Conservation (phyloP, 2,329 filamentous ascomycete species). For the Cercospora nicotianae region DNA sequence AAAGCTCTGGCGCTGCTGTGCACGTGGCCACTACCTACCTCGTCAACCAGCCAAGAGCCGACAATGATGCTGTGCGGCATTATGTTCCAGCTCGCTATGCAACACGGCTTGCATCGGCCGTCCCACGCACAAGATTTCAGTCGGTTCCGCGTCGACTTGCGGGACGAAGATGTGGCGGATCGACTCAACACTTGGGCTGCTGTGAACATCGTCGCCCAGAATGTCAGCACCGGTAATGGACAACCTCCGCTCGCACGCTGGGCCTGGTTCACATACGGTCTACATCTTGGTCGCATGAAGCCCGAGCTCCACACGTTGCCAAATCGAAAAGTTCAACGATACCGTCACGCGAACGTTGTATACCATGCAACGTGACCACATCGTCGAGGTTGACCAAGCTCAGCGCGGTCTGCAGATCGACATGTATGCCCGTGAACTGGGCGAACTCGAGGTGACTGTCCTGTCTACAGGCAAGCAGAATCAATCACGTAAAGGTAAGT, state of each 20-base stretch:
- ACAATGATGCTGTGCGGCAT: slow-evolving; percentile 79
- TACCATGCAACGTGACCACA: slow-evolving; percentile 71
- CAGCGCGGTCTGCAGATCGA: slow-evolving; percentile 40
- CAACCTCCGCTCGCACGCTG: slow-evolving; percentile 61
- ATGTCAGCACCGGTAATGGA: slow-evolving; percentile 78
- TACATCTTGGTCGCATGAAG: slow-evolving; percentile 66
- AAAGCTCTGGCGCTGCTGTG: slow-evolving; percentile 78
- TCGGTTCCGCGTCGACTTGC: slow-evolving; percentile 63
- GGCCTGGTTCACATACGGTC: slow-evolving; percentile 68
- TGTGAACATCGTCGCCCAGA: slow-evolving; percentile 79
- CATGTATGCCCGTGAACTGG: slow-evolving; percentile 41
- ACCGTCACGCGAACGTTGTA: slow-evolving; percentile 79
- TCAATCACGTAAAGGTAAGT: slow-evolving; percentile 23
- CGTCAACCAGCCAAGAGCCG: slow-evolving; percentile 74
- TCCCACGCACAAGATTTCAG: slow-evolving; percentile 84
- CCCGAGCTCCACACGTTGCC: slow-evolving; percentile 66
- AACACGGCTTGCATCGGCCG: slow-evolving; percentile 77
- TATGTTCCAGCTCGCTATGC: slow-evolving; percentile 85
- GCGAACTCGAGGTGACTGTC: slow-evolving; percentile 40
- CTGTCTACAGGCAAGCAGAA: slow-evolving; percentile 36
- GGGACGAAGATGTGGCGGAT: slow-evolving; percentile 76
- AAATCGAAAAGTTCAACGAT: slow-evolving; percentile 73
- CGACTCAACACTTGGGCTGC: slow-evolving; percentile 79
- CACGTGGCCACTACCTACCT: slow-evolving; percentile 81
- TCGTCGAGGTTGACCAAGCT: slow-evolving; percentile 51